Evolutionary conservation across 2,329 filamentous ascomycete species (phyloP).

Genomic region (Penicillium sp.): DNA sequence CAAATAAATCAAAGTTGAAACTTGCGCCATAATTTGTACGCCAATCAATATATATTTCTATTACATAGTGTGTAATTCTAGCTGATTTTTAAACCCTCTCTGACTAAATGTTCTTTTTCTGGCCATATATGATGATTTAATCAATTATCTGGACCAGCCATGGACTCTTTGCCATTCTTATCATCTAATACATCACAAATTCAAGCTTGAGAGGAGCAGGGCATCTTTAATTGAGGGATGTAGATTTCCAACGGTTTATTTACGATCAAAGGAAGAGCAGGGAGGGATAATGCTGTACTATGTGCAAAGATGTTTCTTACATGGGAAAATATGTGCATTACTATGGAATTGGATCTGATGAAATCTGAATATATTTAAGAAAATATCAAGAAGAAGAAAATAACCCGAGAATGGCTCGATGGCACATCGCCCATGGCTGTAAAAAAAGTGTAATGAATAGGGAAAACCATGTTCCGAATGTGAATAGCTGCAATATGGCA

Average conservation of each 20-base stretch:
- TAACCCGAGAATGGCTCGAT: not conserved
- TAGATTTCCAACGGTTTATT: not conserved
- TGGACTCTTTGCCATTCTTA: not conserved
- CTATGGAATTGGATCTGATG: not conserved
- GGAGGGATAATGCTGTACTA: not conserved
- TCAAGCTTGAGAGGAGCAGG: not conserved
- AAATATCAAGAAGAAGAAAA: not conserved
- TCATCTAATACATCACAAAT: not conserved
- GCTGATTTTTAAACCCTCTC: too few species aligned
- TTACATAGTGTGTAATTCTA: not conserved
- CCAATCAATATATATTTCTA: not conserved
- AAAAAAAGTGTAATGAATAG: not conserved
- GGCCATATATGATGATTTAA: too few species aligned
- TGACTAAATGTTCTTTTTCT: not conserved
- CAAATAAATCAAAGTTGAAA: not conserved
- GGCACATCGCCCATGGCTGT: not conserved
- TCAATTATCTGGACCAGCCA: not conserved
- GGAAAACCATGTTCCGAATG: not conserved
- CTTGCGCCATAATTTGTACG: not conserved
- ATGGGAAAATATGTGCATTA: not conserved
- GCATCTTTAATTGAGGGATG: not conserved
- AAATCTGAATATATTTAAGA: not conserved
- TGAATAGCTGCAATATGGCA: not conserved
- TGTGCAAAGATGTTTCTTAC: not conserved
- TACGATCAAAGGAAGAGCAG: not conserved